Conservation (phyloP, 1,284 basidiomycete species). For the Cystobasidium sp. region DNA sequence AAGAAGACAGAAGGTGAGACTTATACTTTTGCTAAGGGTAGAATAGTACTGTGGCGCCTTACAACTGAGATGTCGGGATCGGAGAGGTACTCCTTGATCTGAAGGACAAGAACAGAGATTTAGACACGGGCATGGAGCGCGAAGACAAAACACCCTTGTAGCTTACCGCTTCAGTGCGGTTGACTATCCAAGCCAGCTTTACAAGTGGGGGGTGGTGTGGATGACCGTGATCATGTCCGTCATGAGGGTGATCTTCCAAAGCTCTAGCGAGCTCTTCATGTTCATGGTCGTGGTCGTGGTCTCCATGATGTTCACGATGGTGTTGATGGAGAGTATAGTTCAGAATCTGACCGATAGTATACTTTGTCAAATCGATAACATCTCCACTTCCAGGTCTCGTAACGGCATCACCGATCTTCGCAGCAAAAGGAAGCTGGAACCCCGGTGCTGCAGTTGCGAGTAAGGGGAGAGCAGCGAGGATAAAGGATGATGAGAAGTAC, state of each 20-base stretch:
- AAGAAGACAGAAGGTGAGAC: neutral
- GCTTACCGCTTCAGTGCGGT: conserved; percentile 44
- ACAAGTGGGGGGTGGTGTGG: conserved; percentile 48
- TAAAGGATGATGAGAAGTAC: too few species aligned
- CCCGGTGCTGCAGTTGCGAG: conserved; percentile 10
- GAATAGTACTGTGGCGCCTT: neutral
- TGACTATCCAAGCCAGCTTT: conserved; percentile 51
- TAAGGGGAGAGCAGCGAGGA: too few species aligned
- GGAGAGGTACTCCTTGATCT: conserved; percentile 44
- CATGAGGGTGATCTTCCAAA: conserved; percentile 6
- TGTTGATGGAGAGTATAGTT: conserved; percentile 46
- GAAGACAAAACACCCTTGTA: neutral
- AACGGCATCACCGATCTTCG: neutral
- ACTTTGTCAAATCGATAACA: conserved; percentile 39
- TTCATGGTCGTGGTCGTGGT: conserved; percentile 23
- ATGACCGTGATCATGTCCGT: too few species aligned
- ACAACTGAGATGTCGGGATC: conserved; percentile 39
- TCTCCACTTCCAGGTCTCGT: conserved; percentile 13
- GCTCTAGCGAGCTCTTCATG: conserved; percentile 5
- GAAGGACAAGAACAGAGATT: neutral
- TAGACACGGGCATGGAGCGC: neutral
- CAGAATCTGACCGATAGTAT: conserved; percentile 51
- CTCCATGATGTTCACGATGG: conserved; percentile 14
- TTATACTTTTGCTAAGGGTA: conserved; percentile 19
- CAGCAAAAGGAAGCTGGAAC: conserved; percentile 27